Percentiles rank a stretch among this genome's conserved stretches.
phyloP scores from a whole-genome alignment of 1,284 basidiomycete genomes.

The Boletellus sp. region DNA sequence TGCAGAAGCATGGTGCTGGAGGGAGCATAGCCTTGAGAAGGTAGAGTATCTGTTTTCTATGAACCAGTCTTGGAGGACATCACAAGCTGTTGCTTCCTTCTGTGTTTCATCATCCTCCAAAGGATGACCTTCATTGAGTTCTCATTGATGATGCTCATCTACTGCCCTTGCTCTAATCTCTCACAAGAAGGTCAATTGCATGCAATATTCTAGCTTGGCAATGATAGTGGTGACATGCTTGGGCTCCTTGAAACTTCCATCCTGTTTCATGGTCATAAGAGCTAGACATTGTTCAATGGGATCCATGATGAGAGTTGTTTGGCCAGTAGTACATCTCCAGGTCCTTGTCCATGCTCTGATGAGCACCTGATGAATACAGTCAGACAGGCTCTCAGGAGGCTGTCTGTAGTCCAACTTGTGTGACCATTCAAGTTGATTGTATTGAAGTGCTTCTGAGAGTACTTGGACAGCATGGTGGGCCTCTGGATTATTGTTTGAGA shows the following conservation, averaged over 20 bases:
- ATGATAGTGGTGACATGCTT: constrained; percentile 18
- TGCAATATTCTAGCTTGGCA: constrained; percentile 20
- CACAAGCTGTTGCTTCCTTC: neutral
- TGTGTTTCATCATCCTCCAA: too few species aligned
- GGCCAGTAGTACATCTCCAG: too few species aligned
- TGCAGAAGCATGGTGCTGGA: constrained; percentile 24
- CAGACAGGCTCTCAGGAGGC: too few species aligned
- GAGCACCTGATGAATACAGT: too few species aligned
- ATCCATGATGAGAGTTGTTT: constrained; percentile 20
- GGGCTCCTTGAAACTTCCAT: constrained; percentile 19
- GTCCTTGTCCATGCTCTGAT: too few species aligned
- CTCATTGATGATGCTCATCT: too few species aligned
- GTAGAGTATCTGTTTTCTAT: constrained; percentile 22
- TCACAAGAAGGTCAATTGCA: constrained; percentile 18
- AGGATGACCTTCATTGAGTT: too few species aligned
- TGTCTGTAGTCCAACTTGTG: too few species aligned
- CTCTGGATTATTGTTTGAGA: too few species aligned
- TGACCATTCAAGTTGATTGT: too few species aligned
- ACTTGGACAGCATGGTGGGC: too few species aligned
- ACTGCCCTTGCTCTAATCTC: constrained; percentile 12
- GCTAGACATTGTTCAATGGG: constrained; percentile 23
- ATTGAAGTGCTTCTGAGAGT: too few species aligned
- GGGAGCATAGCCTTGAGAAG: constrained; percentile 16
- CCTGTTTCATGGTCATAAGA: constrained; percentile 12
- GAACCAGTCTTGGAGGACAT: constrained; percentile 13